These are phyloP conservation scores for Coelastrella sp. DNA, from an alignment of 139 green algal genomes.

Conservation along the genomic window DNA sequence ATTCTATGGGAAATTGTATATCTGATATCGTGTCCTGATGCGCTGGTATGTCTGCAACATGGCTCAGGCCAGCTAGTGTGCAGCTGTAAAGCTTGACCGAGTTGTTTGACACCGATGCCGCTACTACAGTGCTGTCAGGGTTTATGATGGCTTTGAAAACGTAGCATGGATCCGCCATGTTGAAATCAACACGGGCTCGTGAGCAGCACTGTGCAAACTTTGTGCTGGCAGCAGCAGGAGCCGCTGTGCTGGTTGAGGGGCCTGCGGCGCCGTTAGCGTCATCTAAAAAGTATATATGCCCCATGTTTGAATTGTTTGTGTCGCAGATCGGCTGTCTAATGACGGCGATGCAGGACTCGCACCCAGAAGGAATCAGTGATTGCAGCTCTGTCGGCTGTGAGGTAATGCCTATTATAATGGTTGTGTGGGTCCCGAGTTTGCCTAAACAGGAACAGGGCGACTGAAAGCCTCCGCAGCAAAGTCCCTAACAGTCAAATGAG, in stretches of 20 bases:
- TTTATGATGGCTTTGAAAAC: slow-evolving; percentile 69
- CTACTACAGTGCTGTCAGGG: slow-evolving; percentile 40
- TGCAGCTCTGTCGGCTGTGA: no score
- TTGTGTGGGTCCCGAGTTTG: no score
- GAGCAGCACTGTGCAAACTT: slow-evolving; percentile 49
- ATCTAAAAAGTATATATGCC: slow-evolving; percentile 42
- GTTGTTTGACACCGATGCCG: slow-evolving; percentile 69
- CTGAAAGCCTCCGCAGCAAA: no score
- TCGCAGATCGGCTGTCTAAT: background rate
- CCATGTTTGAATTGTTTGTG: slow-evolving; percentile 8
- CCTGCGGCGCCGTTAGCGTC: slow-evolving; percentile 11
- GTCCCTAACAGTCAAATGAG: no score
- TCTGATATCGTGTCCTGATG: slow-evolving; percentile 66
- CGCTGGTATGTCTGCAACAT: slow-evolving; percentile 65
- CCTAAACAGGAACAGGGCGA: no score
- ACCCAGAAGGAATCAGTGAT: no score
- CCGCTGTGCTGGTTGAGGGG: background rate
- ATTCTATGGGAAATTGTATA: slow-evolving; percentile 55
- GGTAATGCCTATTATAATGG: no score
- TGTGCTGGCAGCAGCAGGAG: background rate
- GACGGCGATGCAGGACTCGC: background rate
- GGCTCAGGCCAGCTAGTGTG: slow-evolving; percentile 51
- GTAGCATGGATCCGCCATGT: slow-evolving; percentile 71
- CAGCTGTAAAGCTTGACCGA: slow-evolving; percentile 71
- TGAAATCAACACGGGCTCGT: slow-evolving; percentile 62